Conservation (phyloP, 2,329 filamentous ascomycete species). For the Diaporthe vaccinii region DNA sequence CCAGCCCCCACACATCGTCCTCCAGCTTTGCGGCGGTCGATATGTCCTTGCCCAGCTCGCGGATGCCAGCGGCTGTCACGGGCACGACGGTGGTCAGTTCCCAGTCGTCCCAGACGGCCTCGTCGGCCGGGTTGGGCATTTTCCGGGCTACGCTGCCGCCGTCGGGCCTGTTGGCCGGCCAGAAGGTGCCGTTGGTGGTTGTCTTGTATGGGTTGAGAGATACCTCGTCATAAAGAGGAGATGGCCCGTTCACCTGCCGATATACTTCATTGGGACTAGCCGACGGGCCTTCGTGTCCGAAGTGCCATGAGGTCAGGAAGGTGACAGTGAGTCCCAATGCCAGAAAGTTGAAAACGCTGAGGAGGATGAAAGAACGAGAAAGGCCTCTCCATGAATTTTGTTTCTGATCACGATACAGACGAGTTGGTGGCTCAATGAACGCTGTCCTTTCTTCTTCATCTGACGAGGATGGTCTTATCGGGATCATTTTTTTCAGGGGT, state of each 20-base stretch:
- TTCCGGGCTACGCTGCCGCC: conserved; percentile 13
- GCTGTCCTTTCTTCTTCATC: conserved; percentile 24
- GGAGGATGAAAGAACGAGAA: background rate
- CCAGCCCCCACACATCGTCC: conserved; percentile 49
- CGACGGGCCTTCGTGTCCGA: background rate
- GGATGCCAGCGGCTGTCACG: conserved; percentile 47
- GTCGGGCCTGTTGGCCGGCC: conserved; percentile 7
- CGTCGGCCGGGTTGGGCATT: conserved; percentile 48
- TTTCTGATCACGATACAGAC: background rate
- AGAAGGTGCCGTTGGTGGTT: conserved; percentile 22
- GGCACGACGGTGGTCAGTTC: conserved; percentile 48
- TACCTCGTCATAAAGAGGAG: conserved; percentile 2
- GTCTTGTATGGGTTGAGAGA: conserved; percentile 3
- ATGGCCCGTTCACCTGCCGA: background rate
- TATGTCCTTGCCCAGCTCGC: conserved; percentile 50
- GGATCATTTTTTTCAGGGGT: background rate
- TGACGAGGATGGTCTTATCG: background rate
- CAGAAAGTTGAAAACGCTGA: background rate
- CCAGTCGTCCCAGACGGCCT: conserved; percentile 49
- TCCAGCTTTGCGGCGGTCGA: conserved; percentile 45
- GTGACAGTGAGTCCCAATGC: background rate
- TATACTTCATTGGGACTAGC: background rate
- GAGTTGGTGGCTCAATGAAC: background rate
- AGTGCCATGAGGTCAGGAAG: background rate
- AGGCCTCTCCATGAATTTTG: background rate